A percentile compares a stretch with the other conserved stretches of the same genome.
These are phyloP conservation scores for Yarrowia bubula DNA, from an alignment of 805 yeast genomes.

Conservation along the genomic window DNA sequence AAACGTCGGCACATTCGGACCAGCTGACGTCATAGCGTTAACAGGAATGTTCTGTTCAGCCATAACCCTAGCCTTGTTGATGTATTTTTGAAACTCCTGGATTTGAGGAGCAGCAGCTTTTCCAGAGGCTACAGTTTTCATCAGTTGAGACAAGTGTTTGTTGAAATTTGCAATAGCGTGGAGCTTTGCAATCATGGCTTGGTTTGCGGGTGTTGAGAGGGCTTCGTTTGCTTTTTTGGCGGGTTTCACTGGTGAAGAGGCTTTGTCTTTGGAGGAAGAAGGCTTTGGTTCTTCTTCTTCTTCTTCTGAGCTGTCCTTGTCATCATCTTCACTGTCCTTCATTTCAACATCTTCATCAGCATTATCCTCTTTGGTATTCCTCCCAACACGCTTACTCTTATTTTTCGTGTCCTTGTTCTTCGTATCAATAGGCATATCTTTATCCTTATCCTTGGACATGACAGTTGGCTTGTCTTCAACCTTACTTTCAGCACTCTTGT, in stretches of 20 bases:
- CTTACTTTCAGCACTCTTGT: no score
- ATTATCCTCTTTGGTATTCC: neutral
- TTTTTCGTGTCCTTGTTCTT: neutral
- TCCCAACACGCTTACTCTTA: neutral
- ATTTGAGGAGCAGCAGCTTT: constrained; percentile 71
- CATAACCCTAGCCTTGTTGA: constrained; percentile 60
- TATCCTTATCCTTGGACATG: constrained; percentile 37
- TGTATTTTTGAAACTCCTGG: constrained; percentile 73
- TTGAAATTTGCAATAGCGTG: constrained; percentile 79
- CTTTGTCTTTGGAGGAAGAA: neutral
- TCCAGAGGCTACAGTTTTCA: constrained; percentile 86
- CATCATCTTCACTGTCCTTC: neutral
- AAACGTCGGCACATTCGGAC: neutral
- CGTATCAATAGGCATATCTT: constrained; percentile 26
- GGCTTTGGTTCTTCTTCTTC: neutral
- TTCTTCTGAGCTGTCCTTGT: neutral
- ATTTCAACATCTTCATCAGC: neutral
- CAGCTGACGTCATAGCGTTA: constrained; percentile 16
- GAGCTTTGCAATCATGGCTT: constrained; percentile 79
- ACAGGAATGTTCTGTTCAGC: constrained; percentile 20
- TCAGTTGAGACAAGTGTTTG: constrained; percentile 60
- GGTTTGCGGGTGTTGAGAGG: constrained; percentile 43
- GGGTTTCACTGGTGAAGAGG: neutral
- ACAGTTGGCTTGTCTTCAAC: no score
- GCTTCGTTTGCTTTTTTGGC: constrained; percentile 29